Conservation (phyloP, 2,329 filamentous ascomycete genomes). For the Thermothelomyces thermophilus region DNA sequence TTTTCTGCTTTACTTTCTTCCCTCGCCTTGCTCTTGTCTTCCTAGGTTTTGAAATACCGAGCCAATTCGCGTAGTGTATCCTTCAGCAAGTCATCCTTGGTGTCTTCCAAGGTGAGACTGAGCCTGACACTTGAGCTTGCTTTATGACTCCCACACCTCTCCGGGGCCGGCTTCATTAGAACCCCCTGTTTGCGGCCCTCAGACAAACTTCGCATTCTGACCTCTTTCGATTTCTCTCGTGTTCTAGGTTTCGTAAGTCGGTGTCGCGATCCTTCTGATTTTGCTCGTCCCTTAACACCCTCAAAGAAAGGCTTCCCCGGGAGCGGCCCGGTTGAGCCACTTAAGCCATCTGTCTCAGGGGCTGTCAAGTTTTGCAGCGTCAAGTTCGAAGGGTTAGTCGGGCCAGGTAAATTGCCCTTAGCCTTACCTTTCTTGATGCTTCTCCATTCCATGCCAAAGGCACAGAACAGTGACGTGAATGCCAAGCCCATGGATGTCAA, state of each 20-base stretch:
- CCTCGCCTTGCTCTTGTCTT: neutral
- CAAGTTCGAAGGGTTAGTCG: neutral
- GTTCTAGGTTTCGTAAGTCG: neutral
- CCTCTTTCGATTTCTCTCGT: neutral
- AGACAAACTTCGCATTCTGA: neutral
- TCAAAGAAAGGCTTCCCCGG: constrained; percentile 10
- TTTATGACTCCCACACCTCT: neutral
- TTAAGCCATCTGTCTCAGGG: neutral
- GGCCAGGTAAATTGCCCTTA: constrained; percentile 4
- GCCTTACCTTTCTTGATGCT: constrained; percentile 51
- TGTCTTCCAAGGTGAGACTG: neutral
- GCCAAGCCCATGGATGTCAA: constrained; percentile 54
- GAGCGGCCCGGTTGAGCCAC: neutral
- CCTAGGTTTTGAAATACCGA: neutral
- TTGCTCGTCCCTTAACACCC: neutral
- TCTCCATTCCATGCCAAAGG: constrained; percentile 58
- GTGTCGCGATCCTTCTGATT: neutral
- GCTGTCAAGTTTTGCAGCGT: neutral
- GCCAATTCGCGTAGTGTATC: constrained; percentile 4
- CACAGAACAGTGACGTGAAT: constrained; percentile 49
- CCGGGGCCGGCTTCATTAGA: neutral
- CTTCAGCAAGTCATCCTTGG: neutral
- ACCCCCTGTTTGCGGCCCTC: neutral
- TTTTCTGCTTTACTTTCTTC: neutral
- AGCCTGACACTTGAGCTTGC: neutral